phyloP scores from a whole-genome alignment of 495 filamentous ascomycete genomes.

The Annulohypoxylon maeteangense region DNA sequence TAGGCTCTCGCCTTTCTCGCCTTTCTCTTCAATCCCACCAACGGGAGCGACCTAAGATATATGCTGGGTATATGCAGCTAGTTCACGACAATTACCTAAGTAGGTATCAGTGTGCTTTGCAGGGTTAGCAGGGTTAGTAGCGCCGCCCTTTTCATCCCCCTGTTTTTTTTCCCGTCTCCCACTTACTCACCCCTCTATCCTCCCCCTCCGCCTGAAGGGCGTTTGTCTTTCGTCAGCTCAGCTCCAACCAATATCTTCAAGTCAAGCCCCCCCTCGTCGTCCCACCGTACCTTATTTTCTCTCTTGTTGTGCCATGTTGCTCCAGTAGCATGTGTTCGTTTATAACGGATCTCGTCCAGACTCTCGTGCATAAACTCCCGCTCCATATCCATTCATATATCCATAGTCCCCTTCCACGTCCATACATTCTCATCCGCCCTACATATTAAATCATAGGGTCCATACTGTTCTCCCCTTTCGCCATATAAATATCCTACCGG shows the following conservation, averaged over 20 bases:
- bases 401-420: slow-evolving; percentile 26
- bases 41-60: slow-evolving; percentile 10
- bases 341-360: slow-evolving; percentile 46
- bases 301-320: slow-evolving; percentile 50
- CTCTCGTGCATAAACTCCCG: slow-evolving; percentile 39
- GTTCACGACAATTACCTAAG: slow-evolving; percentile 35
- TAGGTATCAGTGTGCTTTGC: slow-evolving; percentile 31
- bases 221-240: slow-evolving; percentile 47
- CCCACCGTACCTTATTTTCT: slow-evolving; percentile 41
- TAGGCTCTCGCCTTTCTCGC: slow-evolving; percentile 14
- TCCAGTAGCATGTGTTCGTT: slow-evolving; percentile 45
- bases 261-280: slow-evolving; percentile 36
- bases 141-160: background rate
- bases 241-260: slow-evolving; percentile 40
- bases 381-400: slow-evolving; percentile 28
- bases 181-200: background rate
- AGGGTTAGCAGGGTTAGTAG: slow-evolving; percentile 40
- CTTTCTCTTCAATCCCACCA: slow-evolving; percentile 22
- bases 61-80: slow-evolving; percentile 30
- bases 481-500: slow-evolving; percentile 39
- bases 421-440: slow-evolving; percentile 34
- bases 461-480: slow-evolving; percentile 26
- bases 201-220: slow-evolving; percentile 32
- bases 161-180: slow-evolving; percentile 15
- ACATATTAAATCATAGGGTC: slow-evolving; percentile 40